A percentile compares a stretch with the other conserved stretches of the same genome.
These are phyloP conservation scores for Picea abies DNA, from an alignment of 83 land plant genomes.

Conservation along the genomic window DNA sequence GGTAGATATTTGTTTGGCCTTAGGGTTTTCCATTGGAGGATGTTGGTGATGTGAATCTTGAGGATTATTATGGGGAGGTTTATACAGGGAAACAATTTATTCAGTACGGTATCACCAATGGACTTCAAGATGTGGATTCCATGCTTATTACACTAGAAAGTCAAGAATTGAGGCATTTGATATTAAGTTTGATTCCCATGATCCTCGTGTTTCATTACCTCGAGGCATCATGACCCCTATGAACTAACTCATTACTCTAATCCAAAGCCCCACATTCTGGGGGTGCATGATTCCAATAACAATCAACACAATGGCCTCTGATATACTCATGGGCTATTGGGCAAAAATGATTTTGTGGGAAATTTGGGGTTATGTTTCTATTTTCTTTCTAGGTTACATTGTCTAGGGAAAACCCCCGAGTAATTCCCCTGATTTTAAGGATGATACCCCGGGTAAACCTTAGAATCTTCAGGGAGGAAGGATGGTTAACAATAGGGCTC, in stretches of 20 bases:
- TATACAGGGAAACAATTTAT: conserved; percentile 82
- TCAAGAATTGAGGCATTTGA: conserved; percentile 49
- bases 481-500: no score
- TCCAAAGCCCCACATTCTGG: conserved; percentile 88
- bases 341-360: conserved; percentile 96
- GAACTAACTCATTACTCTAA: conserved; percentile 86
- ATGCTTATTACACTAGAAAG: conserved; percentile 84
- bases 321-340: conserved; percentile 91
- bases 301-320: conserved; percentile 77
- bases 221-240: conserved; percentile 93
- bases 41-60: conserved; percentile 71
- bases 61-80: conserved; percentile 83
- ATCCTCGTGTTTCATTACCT: conserved; percentile 62
- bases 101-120: conserved; percentile 88
- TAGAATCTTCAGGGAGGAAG: no score
- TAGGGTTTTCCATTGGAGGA: conserved; percentile 82
- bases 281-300: conserved; percentile 93
- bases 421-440: no score
- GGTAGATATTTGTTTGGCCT: conserved; percentile 98
- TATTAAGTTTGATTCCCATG: no score
- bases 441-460: no score
- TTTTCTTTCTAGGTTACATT: conserved; percentile 18
- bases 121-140: conserved; percentile 92
- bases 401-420: no score
- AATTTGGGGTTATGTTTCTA: conserved; percentile 78